Percentiles rank a stretch among this genome's conserved stretches.
phyloP scores from a whole-genome alignment of 345 rosid genomes.

The Corchorus capsularis region DNA sequence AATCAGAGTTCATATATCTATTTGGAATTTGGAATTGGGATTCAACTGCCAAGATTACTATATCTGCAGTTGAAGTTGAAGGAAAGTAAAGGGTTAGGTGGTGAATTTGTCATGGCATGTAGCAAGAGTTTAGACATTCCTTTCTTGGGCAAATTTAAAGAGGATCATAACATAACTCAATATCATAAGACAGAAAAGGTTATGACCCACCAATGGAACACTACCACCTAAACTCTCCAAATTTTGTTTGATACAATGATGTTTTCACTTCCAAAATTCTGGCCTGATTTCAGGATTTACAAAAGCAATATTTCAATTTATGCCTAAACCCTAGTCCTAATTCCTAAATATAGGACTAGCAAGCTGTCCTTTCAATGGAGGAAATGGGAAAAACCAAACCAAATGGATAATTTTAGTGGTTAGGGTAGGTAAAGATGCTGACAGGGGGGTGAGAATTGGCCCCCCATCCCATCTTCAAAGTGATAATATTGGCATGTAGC shows the following conservation, averaged over 20 bases:
- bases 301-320: neutral
- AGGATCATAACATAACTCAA: no score
- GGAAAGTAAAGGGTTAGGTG: neutral
- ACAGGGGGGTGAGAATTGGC: constrained; percentile 37
- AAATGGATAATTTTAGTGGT: constrained; percentile 38
- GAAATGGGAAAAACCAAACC: neutral
- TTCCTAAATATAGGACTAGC: neutral
- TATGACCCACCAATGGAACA: neutral
- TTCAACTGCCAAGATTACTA: neutral
- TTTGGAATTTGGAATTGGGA: no score
- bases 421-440: constrained; percentile 71
- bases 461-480: constrained; percentile 16
- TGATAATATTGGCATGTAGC: neutral
- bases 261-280: neutral
- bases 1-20: no score
- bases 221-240: neutral
- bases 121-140: neutral
- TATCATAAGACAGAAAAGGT: no score
- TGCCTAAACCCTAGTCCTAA: neutral
- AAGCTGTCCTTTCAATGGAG: neutral
- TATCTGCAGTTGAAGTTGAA: neutral
- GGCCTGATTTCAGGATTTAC: neutral
- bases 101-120: no score
- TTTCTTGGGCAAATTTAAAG: neutral
- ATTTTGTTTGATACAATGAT: neutral